Evolutionary conservation across 305 asterid species (phyloP), one percentile per base, ranked within the genome.

Genomic region (Stenogyne calaminthoides): DNA sequence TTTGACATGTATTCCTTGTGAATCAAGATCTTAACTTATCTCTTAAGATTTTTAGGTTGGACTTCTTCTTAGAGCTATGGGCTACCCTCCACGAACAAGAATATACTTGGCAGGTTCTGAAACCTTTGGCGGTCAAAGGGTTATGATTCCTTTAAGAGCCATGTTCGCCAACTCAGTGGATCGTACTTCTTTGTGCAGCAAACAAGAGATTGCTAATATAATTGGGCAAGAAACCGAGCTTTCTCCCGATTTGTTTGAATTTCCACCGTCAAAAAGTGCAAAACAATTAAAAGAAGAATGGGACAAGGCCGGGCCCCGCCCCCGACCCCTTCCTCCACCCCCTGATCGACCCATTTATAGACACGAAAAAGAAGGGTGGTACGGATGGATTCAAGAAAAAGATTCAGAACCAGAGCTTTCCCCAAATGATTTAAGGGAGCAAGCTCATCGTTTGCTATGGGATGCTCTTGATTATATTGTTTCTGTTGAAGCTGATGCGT

Each of bases 241-340:
- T 82, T 91, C 88, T 70, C 76, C 68, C 11, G 88, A 87, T 77
- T 81, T 80, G 2, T 80, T 85, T 60, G 86, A 82, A 74, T 64
- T 70, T 70, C 85, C 87, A 62, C 91, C 86, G 4, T 78, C 80
- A 76, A 87, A 92, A 85, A 95, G 88, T 70, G 80, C 80, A 59
- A 84, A 82, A 78, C 91, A 89, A 84, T 75, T 82, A 65, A 89
- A 88, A 84, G 88, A 82, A 75, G 99, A 88, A 69, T 95, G 99
- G 99, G 86, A 95, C 76, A 95, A 83, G 77, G 96, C 96, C 49
- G 99, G 98, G 10, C 97, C 98, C 40, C 95, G 97, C 40, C 99
- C 99, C 52, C 86, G 99, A 78, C 96, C 99, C 60, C 96, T 95
- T 82, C 99, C 99, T 73, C 99, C 99, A 2, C 99, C 97, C 80